These are phyloP conservation scores for Daedaleopsis nitida DNA, from an alignment of 768 basidiomycete species.

Conservation along the genomic window DNA sequence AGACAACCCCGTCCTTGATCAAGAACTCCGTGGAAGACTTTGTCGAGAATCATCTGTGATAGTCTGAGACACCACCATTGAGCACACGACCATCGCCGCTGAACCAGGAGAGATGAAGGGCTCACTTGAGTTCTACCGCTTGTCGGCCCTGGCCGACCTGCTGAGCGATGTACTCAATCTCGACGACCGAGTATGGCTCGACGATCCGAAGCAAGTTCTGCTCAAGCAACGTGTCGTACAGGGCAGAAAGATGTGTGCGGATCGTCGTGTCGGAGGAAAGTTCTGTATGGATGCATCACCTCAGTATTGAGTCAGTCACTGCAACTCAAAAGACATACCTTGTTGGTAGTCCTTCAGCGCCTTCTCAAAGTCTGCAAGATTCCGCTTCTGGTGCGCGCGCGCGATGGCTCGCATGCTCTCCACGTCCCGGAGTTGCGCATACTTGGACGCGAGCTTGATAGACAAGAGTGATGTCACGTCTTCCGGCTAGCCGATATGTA, in stretches of 20 bases:
- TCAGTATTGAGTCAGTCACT: not conserved
- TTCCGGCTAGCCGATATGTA: slow-evolving; percentile 65
- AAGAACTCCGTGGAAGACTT: slow-evolving; percentile 91
- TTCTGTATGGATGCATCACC: slow-evolving; percentile 47
- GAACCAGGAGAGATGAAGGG: slow-evolving; percentile 8
- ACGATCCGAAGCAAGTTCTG: slow-evolving; percentile 95
- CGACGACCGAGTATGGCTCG: slow-evolving; percentile 93
- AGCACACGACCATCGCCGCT: not conserved
- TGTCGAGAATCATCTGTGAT: slow-evolving; percentile 98
- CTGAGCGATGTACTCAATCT: slow-evolving; percentile 86
- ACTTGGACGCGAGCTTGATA: slow-evolving; percentile 86
- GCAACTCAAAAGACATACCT: slow-evolving; percentile 43
- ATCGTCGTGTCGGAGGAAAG: slow-evolving; percentile 95
- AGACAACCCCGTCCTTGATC: slow-evolving; percentile 94
- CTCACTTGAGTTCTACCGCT: slow-evolving; percentile 89
- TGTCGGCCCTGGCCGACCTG: slow-evolving; percentile 86
- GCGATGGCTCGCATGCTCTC: slow-evolving; percentile 97
- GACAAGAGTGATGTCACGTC: slow-evolving; percentile 87
- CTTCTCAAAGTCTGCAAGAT: slow-evolving; percentile 87
- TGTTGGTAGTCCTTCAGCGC: slow-evolving; percentile 85
- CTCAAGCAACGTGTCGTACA: slow-evolving; percentile 95
- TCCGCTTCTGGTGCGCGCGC: slow-evolving; percentile 88
- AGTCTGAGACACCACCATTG: slow-evolving; percentile 50
- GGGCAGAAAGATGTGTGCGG: slow-evolving; percentile 87
- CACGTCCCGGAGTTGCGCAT: slow-evolving; percentile 84